Base-by-base conservation (phyloP, 768 basidiomycete genomes). In the Daedaleopsis nitida region DNA sequence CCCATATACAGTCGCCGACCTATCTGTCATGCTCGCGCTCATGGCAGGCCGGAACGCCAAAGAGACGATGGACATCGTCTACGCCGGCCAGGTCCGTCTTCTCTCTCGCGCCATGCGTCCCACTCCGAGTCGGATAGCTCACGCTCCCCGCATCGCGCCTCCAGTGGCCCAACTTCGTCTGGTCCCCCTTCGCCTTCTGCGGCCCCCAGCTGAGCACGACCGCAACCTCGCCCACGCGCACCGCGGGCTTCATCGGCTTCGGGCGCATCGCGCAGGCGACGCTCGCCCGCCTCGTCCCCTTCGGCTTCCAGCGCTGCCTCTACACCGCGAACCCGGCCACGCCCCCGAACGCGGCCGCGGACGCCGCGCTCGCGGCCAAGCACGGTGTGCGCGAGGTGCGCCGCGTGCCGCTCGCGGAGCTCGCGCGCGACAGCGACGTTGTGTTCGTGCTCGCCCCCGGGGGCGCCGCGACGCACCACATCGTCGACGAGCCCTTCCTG, bases 251-350 rank as follows among this genome's bases (percentile, higher is more conserved):
- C 77, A 79, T 98, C 35, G 97, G 97, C 13, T 98, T 98, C 67
- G 96, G 96, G 7, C 86, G 96, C 24, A 98, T 98, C 66, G 86
- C 94, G 0, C 92, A 95, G 68, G 89, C 89, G 21, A 91, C 89
- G 0, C 82, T 96, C 44, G 74, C 81, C 1, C 86, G 96, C 3
- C 83, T 98, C 39, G 75, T 91, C 11, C 86, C 91, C 0, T 98
- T 98, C 70, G 94, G 90, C 24, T 80, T 93, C 68, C 89, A 85
- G 0, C 78, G 84, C 66, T 87, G 86, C 64, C 64, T 96, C 45
- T 96, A 94, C 75, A 72, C 81, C 5, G 79, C 81, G 9, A 86
- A 82, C 63, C 84, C 89, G 0, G 72, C 78, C 11, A 85, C 86
- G 1, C 57, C 75, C 19, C 74, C 80, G 21, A 79, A 77, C 32